Percentiles rank a stretch among this genome's conserved stretches.
Conservation (phyloP, 352 stramenopile genomes). For the Globisporangium parvum region DNA sequence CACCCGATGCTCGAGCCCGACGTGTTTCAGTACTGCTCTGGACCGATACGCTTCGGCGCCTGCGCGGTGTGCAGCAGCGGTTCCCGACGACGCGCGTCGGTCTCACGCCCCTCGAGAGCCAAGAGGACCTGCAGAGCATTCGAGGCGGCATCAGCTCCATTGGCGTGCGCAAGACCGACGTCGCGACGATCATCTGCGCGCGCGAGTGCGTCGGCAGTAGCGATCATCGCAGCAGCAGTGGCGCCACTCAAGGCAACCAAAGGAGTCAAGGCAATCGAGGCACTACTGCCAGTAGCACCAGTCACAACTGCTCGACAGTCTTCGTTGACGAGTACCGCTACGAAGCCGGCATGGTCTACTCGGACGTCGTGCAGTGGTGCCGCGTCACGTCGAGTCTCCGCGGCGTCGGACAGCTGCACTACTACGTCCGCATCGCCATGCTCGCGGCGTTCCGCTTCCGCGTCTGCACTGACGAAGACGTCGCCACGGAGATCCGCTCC, state of each 20-base stretch:
- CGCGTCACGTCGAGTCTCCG: constrained; percentile 19
- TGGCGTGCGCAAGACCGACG: constrained; percentile 9
- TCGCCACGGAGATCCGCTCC: too few relatives aligned
- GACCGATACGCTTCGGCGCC: too few relatives aligned
- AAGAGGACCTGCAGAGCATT: constrained; percentile 6
- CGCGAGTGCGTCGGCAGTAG: constrained; percentile 3
- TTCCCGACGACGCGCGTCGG: constrained; percentile 4
- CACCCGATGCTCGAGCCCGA: too few relatives aligned
- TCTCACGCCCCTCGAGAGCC: constrained; percentile 11
- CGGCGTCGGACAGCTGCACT: constrained; percentile 13
- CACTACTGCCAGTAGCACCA: too few relatives aligned
- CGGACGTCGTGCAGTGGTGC: constrained; percentile 33
- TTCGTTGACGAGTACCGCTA: constrained; percentile 19
- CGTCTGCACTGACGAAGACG: background rate
- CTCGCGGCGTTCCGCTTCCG: constrained; percentile 5
- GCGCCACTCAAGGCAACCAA: too few relatives aligned
- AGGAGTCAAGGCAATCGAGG: too few relatives aligned
- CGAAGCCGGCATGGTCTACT: constrained; percentile 14
- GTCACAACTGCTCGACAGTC: constrained; percentile 2
- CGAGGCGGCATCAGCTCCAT: constrained; percentile 10
- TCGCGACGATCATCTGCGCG: constrained; percentile 15
- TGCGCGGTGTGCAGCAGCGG: background rate
- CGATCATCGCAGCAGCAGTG: too few relatives aligned
- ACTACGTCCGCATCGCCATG: constrained; percentile 10
- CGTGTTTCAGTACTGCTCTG: too few relatives aligned